Conservation (phyloP, 2,329 filamentous ascomycete genomes). For the Pezicula rhizophila region DNA sequence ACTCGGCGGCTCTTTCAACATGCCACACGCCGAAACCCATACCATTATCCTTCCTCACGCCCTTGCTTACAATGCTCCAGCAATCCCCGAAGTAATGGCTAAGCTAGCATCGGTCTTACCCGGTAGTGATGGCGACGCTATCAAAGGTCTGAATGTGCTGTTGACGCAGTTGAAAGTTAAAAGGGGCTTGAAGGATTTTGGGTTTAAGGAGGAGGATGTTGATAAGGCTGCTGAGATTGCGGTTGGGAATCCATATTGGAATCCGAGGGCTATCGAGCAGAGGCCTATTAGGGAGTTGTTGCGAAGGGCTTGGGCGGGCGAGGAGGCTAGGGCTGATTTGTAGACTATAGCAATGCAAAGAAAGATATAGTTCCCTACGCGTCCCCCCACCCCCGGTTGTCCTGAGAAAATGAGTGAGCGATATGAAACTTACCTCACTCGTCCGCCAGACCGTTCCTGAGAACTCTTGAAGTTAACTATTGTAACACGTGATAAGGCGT, state of each 20-base stretch:
- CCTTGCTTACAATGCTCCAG: constrained; percentile 55
- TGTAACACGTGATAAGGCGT: no score
- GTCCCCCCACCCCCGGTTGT: no score
- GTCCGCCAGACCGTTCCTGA: no score
- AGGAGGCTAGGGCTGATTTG: constrained; percentile 46
- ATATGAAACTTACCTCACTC: no score
- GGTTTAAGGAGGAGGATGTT: constrained; percentile 55
- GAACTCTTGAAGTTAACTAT: no score
- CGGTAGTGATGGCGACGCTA: constrained; percentile 51
- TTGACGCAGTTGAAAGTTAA: constrained; percentile 47
- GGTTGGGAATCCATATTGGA: constrained; percentile 52
- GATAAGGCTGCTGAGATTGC: constrained; percentile 54
- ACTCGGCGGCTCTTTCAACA: constrained; percentile 55
- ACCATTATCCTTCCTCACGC: constrained; percentile 57
- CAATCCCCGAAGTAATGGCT: constrained; percentile 44
- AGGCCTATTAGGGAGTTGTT: constrained; percentile 48
- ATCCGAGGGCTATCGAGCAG: constrained; percentile 48
- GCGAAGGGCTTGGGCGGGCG: constrained; percentile 54
- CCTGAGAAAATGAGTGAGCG: no score
- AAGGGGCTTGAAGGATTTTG: constrained; percentile 45
- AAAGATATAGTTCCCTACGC: no score
- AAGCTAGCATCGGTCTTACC: constrained; percentile 48
- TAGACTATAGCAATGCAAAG: constrained; percentile 19
- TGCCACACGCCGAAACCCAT: constrained; percentile 62
- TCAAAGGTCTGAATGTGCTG: constrained; percentile 49